phyloP scores from a whole-genome alignment of 2,329 filamentous ascomycete species.

The Cercospora sojina region DNA sequence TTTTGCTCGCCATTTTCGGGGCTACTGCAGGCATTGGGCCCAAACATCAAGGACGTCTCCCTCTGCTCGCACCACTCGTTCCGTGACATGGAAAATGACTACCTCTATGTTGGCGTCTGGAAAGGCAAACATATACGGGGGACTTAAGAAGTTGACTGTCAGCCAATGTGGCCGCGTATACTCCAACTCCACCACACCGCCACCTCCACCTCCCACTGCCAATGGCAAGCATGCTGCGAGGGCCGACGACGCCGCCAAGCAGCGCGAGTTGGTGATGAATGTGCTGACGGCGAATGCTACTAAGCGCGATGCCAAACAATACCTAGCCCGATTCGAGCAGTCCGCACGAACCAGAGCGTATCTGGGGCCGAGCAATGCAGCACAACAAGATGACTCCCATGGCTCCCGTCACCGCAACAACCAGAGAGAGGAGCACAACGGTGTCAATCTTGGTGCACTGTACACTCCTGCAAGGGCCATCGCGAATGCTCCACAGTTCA shows the following conservation, averaged over 20 bases:
- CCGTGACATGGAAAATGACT: slow-evolving; percentile 38
- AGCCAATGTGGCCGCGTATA: slow-evolving; percentile 23
- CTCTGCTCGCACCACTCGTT: slow-evolving; percentile 6
- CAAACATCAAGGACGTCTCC: not conserved
- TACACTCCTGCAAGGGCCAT: slow-evolving; percentile 60
- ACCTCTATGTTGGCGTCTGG: slow-evolving; percentile 39
- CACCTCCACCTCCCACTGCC: slow-evolving; percentile 2
- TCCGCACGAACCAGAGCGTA: slow-evolving; percentile 41
- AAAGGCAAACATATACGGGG: slow-evolving; percentile 37
- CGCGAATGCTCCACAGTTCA: slow-evolving; percentile 60
- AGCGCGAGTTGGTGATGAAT: slow-evolving; percentile 73
- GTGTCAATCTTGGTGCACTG: slow-evolving; percentile 61
- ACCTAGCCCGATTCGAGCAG: slow-evolving; percentile 79
- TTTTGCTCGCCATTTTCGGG: not conserved
- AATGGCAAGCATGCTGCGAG: slow-evolving; percentile 29
- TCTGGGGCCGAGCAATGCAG: slow-evolving; percentile 28
- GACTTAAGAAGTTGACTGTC: slow-evolving; percentile 24
- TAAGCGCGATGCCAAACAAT: slow-evolving; percentile 87
- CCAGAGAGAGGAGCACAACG: slow-evolving; percentile 42
- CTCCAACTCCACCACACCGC: slow-evolving; percentile 11
- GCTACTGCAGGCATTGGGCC: not conserved
- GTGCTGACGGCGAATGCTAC: slow-evolving; percentile 86
- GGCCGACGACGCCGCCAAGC: slow-evolving; percentile 27
- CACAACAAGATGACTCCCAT: slow-evolving; percentile 26
- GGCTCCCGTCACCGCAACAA: slow-evolving; percentile 28